Base-by-base conservation (phyloP, 768 basidiomycete genomes). In the Porphyrellus cyaneotinctus region DNA sequence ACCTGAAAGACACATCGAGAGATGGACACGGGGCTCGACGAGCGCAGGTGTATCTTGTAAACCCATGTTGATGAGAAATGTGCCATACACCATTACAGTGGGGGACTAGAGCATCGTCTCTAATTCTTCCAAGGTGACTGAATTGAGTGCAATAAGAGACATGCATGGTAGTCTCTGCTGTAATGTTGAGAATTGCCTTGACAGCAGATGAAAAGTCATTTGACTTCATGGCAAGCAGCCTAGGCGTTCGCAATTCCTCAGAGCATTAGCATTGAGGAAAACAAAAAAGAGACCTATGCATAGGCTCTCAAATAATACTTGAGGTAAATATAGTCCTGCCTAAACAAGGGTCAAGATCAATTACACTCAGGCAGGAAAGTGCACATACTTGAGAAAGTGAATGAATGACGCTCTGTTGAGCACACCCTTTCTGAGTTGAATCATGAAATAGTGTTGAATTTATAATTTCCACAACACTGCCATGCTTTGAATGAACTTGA, bases 221-320 rank as follows among this genome's bases (percentile, higher is more conserved):
- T 0, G 87, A 84, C 68, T 97, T 97, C 53, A 85, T 83, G 3
- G 84, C 88, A 1, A 94, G 79, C 0, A 95, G 73, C 14, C 88
- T 89, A 51, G 9, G 18, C 12, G 17, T 22, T 17, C 26, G 30
- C 14, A 35, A 9, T 9, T 23, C 38, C 7, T n/a, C 10, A 13
- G 36, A 15, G 9, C 0, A 26, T 31, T n/a, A 15, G 9, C 0
- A 26, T 31, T n/a, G 4, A 6, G 14, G 2, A 2, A 14, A 36
- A 9, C 6, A 0, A 22, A 32, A 22, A 42, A 23, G 17, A 7
- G 26, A 67, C 77, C 41, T 61, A 87, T 85, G 78, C 83, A 51
- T 91, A 83, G n/a, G 87, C 87, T 20, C 91, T 80, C 1, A 87
- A 83, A 61, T 95, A 95, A 68, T 93, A 92, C 59, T 82, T 85